These are phyloP conservation scores for Rhynchospora breviuscula DNA, from an alignment of 176 grass and related monocot species.

Conservation along the genomic window DNA sequence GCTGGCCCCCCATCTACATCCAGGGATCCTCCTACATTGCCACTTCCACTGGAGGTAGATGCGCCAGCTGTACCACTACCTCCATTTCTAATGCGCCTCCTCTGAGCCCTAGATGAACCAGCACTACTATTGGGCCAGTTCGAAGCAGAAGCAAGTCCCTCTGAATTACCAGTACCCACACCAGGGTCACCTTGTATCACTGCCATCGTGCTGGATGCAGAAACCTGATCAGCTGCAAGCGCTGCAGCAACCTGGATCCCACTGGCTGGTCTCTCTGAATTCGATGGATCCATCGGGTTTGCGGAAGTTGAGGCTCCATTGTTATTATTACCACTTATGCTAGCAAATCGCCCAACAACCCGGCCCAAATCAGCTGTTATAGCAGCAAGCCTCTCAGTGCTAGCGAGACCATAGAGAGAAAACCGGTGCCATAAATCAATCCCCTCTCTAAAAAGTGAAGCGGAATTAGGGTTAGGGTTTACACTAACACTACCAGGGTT, in stretches of 20 bases:
- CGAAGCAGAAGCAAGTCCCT: constrained; percentile 34
- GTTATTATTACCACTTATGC: constrained; percentile 23
- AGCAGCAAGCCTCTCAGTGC: constrained; percentile 57
- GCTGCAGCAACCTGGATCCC: constrained; percentile 34
- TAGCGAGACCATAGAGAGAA: constrained; percentile 52
- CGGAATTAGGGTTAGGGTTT: constrained; percentile 36
- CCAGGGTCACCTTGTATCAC: constrained; percentile 66
- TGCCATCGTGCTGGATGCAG: constrained; percentile 80
- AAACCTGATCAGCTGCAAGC: constrained; percentile 69
- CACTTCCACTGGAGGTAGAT: constrained; percentile 24
- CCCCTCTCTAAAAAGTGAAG: constrained; percentile 46
- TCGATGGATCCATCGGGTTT: constrained; percentile 40
- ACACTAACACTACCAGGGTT: constrained; percentile 30
- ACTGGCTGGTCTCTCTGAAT: constrained; percentile 32
- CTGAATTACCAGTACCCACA: constrained; percentile 28
- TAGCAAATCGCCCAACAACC: constrained; percentile 43
- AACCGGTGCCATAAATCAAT: constrained; percentile 68
- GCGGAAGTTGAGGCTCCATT: constrained; percentile 53
- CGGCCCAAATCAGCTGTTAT: constrained; percentile 62
- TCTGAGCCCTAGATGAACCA: constrained; percentile 58
- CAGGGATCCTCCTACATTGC: constrained; percentile 47
- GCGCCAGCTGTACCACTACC: constrained; percentile 6
- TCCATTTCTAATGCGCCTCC: constrained; percentile 50
- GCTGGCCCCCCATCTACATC: constrained; percentile 56
- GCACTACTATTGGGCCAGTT: constrained; percentile 43